Percentiles rank a stretch among this genome's conserved stretches.
These are phyloP conservation scores for Russula griseocarnosa DNA, from an alignment of 768 basidiomycete genomes.

Conservation along the genomic window DNA sequence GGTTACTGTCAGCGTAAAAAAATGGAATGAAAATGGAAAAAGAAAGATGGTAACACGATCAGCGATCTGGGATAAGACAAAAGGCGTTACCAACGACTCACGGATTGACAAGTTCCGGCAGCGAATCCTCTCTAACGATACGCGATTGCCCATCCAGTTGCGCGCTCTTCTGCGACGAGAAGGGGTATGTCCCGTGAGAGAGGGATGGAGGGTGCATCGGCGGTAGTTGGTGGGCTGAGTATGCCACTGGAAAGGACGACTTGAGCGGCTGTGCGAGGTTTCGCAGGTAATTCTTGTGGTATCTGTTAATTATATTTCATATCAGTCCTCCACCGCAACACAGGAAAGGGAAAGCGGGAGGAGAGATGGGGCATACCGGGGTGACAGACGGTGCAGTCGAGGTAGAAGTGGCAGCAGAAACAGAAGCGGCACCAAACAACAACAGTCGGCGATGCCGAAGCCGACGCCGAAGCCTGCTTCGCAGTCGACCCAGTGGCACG, in stretches of 20 bases:
- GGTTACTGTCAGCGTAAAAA: constrained; percentile 45
- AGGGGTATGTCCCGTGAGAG: constrained; percentile 58
- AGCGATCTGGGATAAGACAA: neutral
- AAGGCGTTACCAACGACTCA: constrained; percentile 40
- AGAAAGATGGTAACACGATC: neutral
- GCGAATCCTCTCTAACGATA: constrained; percentile 60
- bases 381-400: neutral
- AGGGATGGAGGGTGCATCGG: constrained; percentile 65
- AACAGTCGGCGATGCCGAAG: neutral
- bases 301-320: constrained; percentile 19
- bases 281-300: constrained; percentile 22
- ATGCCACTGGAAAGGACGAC: constrained; percentile 48
- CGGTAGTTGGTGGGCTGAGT: constrained; percentile 60
- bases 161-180: constrained; percentile 77
- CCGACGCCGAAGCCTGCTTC: neutral
- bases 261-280: constrained; percentile 51
- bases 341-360: neutral
- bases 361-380: neutral
- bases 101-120: constrained; percentile 85
- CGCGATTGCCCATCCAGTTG: constrained; percentile 67
- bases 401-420: neutral
- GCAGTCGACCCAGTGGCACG: neutral
- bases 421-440: no score
- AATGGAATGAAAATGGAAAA: no score
- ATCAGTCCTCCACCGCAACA: neutral